These are phyloP conservation scores for Spathaspora passalidarum DNA, from an alignment of 805 yeast species.

Conservation along the genomic window DNA sequence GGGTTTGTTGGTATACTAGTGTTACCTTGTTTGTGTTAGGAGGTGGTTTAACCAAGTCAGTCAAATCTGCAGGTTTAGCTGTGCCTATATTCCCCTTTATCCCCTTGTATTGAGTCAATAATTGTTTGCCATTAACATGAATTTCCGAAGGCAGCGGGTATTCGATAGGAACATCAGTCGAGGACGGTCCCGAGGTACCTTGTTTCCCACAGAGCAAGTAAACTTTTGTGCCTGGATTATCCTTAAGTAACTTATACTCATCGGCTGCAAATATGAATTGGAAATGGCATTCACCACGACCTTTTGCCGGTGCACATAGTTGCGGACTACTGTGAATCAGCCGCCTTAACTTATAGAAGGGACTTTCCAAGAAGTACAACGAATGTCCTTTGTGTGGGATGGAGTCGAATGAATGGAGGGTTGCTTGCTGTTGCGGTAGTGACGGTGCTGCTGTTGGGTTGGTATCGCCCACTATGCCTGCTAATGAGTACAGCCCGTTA, in stretches of 20 bases:
- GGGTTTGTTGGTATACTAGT: conserved; percentile 57
- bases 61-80: conserved; percentile 77
- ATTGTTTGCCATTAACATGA: conserved; percentile 57
- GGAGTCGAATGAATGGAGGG: conserved; percentile 8
- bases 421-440: not conserved
- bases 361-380: conserved; percentile 50
- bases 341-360: conserved; percentile 52
- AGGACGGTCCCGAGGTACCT: conserved; percentile 11
- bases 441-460: not conserved
- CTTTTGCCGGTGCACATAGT: conserved; percentile 43
- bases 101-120: conserved; percentile 50
- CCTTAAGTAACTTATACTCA: conserved; percentile 38
- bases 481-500: conserved; percentile 20
- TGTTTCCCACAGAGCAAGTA: conserved; percentile 54
- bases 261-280: conserved; percentile 40
- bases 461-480: conserved; percentile 3
- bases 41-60: conserved; percentile 35
- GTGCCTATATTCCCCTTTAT: conserved; percentile 76
- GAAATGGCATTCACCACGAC: conserved; percentile 33
- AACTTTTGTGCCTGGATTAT: conserved; percentile 26
- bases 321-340: conserved; percentile 49
- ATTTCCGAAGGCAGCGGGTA: conserved; percentile 76
- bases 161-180: conserved; percentile 41
- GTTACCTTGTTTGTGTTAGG: conserved; percentile 43
- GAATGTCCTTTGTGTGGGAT: conserved; percentile 31